A percentile compares a stretch with the other conserved stretches of the same genome.
These are phyloP conservation scores for Beauveria pseudobassiana DNA, from an alignment of 2,329 filamentous ascomycete species.

Conservation along the genomic window DNA sequence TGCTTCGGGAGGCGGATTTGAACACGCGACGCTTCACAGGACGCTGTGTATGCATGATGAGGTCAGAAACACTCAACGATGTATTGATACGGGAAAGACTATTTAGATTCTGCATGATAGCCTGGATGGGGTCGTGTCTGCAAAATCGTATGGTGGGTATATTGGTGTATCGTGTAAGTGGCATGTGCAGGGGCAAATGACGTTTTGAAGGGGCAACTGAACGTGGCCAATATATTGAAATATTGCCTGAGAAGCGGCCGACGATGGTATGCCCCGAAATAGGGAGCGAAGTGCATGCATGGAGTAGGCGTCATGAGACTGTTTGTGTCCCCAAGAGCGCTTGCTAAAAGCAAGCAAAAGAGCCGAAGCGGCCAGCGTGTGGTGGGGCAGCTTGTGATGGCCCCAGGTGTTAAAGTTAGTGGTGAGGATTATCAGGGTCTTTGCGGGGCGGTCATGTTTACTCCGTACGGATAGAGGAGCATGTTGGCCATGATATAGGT, in stretches of 20 bases:
- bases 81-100: too few relatives aligned
- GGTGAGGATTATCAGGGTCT: constrained; percentile 8
- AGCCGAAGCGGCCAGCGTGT: neutral
- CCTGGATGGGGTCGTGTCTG: neutral
- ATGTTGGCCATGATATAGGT: too few relatives aligned
- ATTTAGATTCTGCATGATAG: too few relatives aligned
- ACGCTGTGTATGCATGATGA: neutral
- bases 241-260: neutral
- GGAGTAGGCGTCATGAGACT: neutral
- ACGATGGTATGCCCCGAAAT: neutral
- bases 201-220: neutral
- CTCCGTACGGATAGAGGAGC: too few relatives aligned
- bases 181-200: neutral
- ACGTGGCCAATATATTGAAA: neutral
- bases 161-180: neutral
- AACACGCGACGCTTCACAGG: neutral
- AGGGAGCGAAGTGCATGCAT: neutral
- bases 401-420: neutral
- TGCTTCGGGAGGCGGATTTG: neutral
- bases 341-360: neutral
- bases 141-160: neutral
- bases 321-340: neutral
- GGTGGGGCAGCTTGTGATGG: neutral
- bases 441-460: neutral
- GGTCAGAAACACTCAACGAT: neutral